Base-by-base conservation (phyloP, 2,329 filamentous ascomycete species). In the Colletotrichum liriopes region DNA sequence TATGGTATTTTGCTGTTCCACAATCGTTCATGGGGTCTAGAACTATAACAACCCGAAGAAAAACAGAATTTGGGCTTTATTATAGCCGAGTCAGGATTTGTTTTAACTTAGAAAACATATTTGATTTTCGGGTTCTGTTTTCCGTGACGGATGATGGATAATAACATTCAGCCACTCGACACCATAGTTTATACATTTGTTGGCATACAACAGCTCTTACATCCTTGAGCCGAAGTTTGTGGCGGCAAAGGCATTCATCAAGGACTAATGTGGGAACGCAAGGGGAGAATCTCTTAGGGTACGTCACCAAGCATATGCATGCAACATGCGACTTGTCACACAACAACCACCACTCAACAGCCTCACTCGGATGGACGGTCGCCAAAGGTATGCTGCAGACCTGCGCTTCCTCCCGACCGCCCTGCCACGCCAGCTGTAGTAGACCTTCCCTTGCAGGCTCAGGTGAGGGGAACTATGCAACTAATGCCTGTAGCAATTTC, bases 281-380 rank as follows among this genome's bases (percentile, higher is more conserved):
- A 52, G 23, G 45, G 60, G 41, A 5, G 11, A 20, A 11, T 29
- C 16, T 29, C 16, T 20, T 23, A 47, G 43, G 62, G 54, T 68
- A 68, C 69, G 69, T 72, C 69, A 72, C 52, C 58, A 14, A 41
- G 37, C 65, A 72, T 72, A 68, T 63, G 69, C 69, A 72, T 54
- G 69, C 37, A 29, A 39, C 58, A 51, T 54, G 35, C 26, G 69
- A 59, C 14, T 68, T 23, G 65, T 68, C 65, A 68, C 64, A 61
- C 65, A 58, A 58, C 65, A 59, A 58, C 51, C 43, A 54, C 11
- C 26, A 52, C 58, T 58, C 43, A 52, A 72, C 69, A 43, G 69
- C 69, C 69, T 72, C 58, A 58, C 54, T 63, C 56, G 29, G 39
- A 32, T 62, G 58, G 65, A 47, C 52, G 47, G 26, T 16, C 16